Percentiles rank a stretch among this genome's conserved stretches.
Evolutionary conservation across 2,329 filamentous ascomycete genomes (phyloP).

Genomic region (Graphilbum ipis-grandicollis): DNA sequence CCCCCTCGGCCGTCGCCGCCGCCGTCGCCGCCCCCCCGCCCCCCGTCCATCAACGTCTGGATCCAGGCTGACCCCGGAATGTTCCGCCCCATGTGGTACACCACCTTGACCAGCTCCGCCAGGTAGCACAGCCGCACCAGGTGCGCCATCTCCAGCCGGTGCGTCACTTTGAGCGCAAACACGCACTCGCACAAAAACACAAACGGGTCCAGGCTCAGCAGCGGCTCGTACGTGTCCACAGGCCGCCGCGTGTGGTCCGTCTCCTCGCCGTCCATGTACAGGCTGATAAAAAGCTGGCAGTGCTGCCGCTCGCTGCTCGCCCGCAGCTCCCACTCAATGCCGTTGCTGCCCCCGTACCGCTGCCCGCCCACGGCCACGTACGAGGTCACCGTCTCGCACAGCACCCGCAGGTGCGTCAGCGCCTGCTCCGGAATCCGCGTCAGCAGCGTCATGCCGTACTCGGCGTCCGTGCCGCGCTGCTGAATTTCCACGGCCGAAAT

Average conservation of each 20-base stretch:
- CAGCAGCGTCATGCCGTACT: conserved; percentile 56
- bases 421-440: conserved; percentile 72
- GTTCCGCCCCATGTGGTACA: conserved; percentile 40
- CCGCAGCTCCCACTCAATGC: conserved; percentile 48
- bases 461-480: conserved; percentile 66
- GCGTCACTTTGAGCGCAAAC: conserved; percentile 48
- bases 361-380: conserved; percentile 66
- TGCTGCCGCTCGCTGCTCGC: conserved; percentile 55
- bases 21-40: conserved; percentile 11
- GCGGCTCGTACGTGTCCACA: conserved; percentile 31
- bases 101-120: conserved; percentile 75
- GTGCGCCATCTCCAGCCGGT: conserved; percentile 59
- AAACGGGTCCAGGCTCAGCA: conserved; percentile 57
- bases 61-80: conserved; percentile 33
- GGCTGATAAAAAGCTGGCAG: conserved; percentile 54
- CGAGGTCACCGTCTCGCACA: conserved; percentile 75
- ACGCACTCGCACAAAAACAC: conserved; percentile 67
- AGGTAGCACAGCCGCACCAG: conserved; percentile 75
- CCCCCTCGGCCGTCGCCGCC: not conserved
- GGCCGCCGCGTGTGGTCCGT: conserved; percentile 22
- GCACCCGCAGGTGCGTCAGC: conserved; percentile 70
- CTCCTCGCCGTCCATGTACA: conserved; percentile 25
- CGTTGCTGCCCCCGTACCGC: conserved; percentile 38
- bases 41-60: conserved; percentile 23
- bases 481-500: conserved; percentile 83